Evolutionary conservation across 2,329 filamentous ascomycete species (phyloP), one percentile per base, ranked within the genome.

Genomic region (Arthrocladium fulminans): DNA sequence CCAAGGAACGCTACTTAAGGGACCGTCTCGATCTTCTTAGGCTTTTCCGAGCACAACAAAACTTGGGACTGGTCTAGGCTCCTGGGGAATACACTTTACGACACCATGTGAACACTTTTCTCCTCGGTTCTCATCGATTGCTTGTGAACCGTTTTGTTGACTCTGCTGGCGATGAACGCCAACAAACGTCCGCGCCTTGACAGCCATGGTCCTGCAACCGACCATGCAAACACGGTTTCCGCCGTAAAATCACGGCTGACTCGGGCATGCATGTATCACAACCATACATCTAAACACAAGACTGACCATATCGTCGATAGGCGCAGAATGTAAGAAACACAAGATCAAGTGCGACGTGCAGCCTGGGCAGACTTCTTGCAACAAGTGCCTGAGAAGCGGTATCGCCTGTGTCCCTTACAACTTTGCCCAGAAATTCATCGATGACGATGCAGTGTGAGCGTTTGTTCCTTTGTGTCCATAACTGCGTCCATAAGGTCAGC

Each of bases 301-400:
- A 19, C 39, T 42, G 8, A 32, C 19, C 8, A 23, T 30, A 10
- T 29, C 17, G 5, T 17, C 15, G 17, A 30, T 44, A 70, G 68
- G 68, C 47, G 66, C 68, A 13, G 72, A 74, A 58, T 76, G 73
- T 51, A 73, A 75, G 54, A 67, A 67, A 19, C 72, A 75, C 55
- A 77, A 77, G 58, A 75, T 77, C 54, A 73, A 73, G 54, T 77
- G 74, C 57, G 70, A 73, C 48, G 66, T 75, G 50, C 67, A 70
- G 49, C 55, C 66, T 7, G 71, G 71, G 6, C 67, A 73, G 51
- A 54, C 63, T 5, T 68, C 65, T 48, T 77, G 74, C 59, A 67
- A 66, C 7, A 69, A 75, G 55, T 77, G 75, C 54, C 59, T 65
- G 25, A 70, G 72, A 34, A 70, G 72, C 20, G 70, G 72, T 8